phyloP scores from a whole-genome alignment of 805 yeast species.

The Clavispora carvajalis region DNA sequence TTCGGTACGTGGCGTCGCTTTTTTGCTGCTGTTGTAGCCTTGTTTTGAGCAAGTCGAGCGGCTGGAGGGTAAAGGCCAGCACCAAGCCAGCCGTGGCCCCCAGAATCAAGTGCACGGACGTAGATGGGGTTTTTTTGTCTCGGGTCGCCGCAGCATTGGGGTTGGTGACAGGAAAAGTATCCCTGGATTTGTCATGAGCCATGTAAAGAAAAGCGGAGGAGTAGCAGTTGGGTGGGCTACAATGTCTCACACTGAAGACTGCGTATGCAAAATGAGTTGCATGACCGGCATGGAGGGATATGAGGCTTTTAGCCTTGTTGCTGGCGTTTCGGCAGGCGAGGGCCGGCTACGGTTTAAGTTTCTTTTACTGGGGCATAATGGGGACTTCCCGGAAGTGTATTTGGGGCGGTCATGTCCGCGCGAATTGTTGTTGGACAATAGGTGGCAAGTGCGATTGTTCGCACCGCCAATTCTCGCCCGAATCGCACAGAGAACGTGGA shows the following conservation, averaged over 20 bases:
- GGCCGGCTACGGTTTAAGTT: no score
- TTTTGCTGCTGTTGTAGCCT: slow-evolving; percentile 59
- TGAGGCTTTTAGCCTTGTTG: no score
- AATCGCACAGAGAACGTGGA: no score
- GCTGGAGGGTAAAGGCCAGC: slow-evolving; percentile 77
- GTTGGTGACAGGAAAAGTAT: background rate
- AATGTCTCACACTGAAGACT: background rate
- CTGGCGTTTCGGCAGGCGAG: no score
- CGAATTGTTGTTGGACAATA: background rate
- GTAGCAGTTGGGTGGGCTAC: background rate
- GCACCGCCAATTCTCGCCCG: background rate
- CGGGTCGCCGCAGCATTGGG: background rate
- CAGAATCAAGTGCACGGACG: slow-evolving; percentile 55
- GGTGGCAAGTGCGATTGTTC: background rate
- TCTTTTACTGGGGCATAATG: no score
- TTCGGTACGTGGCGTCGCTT: slow-evolving; percentile 14
- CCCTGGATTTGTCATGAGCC: background rate
- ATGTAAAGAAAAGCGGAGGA: background rate
- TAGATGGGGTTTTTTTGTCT: slow-evolving; percentile 5
- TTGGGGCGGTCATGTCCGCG: no score
- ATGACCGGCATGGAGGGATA: slow-evolving; percentile 1
- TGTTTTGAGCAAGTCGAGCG: slow-evolving; percentile 84
- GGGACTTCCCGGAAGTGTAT: no score
- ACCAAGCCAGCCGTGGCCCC: slow-evolving; percentile 85
- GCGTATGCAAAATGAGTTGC: background rate